Evolutionary conservation across 108 stramenopile species (phyloP).

Genomic region (Fistulifera solaris): DNA sequence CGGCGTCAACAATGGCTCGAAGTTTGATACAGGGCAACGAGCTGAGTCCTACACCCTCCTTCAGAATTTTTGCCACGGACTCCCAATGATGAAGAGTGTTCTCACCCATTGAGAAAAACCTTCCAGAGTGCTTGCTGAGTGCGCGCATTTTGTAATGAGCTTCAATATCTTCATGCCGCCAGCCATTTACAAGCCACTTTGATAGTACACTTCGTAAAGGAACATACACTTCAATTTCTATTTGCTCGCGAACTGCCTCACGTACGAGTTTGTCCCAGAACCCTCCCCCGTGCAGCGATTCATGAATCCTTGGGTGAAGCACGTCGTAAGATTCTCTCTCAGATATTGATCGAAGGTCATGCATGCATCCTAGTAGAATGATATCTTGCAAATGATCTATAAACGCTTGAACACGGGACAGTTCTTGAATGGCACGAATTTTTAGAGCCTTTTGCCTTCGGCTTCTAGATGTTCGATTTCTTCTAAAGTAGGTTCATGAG

Average conservation of each 20-base stretch:
- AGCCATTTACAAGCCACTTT: constrained; percentile 66
- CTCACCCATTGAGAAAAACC: background rate
- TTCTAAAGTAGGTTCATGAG: constrained; percentile 29
- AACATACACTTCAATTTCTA: constrained; percentile 81
- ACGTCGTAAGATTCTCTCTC: constrained; percentile 35
- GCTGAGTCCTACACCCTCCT: constrained; percentile 65
- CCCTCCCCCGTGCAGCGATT: constrained; percentile 16
- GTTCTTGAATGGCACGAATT: constrained; percentile 26
- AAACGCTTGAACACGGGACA: constrained; percentile 51
- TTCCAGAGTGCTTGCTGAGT: constrained; percentile 6
- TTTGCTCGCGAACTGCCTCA: constrained; percentile 74
- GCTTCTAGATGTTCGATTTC: constrained; percentile 32
- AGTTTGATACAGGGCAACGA: constrained; percentile 77
- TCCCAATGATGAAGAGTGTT: constrained; percentile 2
- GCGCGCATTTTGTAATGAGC: constrained; percentile 57
- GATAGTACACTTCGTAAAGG: constrained; percentile 73
- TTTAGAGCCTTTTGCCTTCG: constrained; percentile 21
- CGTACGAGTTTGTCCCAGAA: constrained; percentile 51
- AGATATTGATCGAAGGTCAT: constrained; percentile 55
- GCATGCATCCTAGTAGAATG: constrained; percentile 61
- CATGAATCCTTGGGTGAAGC: constrained; percentile 11
- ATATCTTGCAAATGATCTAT: constrained; percentile 72
- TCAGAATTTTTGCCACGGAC: constrained; percentile 58
- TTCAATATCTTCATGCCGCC: constrained; percentile 76
- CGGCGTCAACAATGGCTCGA: constrained; percentile 74